Base-by-base conservation (phyloP, 192 early-diverging fungal genomes). In the Chytriomyces hyalinus region DNA sequence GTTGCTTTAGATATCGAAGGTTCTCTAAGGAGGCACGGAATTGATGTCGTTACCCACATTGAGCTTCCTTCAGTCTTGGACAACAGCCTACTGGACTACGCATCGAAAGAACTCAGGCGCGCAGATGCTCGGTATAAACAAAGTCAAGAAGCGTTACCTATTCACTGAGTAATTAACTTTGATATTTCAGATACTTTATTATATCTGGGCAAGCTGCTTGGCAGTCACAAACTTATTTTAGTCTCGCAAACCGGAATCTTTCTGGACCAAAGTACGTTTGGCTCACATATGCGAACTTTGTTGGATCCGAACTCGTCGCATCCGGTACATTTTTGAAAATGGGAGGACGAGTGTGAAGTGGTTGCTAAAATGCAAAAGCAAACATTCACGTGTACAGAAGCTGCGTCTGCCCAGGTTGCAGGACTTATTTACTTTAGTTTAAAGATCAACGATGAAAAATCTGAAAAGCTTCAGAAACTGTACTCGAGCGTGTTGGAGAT, bases 1-100 rank as follows among this genome's bases (percentile, higher is more conserved):
- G 49, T 51, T 53, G 71, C 71, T 49, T 60, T 73, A 28, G 53
- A 73, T 61, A 60, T 73, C 36, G 9, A 46, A n/a, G 60, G 43
- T 22, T 73, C 60, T 6, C 6, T 73, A 47, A 28, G 28, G 20
- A 7, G 45, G 7, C 53, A 73, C 26, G n/a, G n/a, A 10, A 48
- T 73, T 10, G 6, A 44, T 1, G 48, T 73, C 22, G 53, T 62
- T 10, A 44, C 60, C 9, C 28, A 47, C 2, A 7, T 73, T 46
- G n/a, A 8, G 7, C 71, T 73, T 9, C 43, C 22, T 2, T 20
- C 71, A 26, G 28, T 45, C 62, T 73, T 61, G 8, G 59, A 45
- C 6, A 36, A 36, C 36, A 36, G 36, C 36, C 36, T 36, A 0
- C 36, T 36, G 36, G 36, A 36, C 36, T 36, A 36, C 36, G 36